These are phyloP conservation scores for Curvularia spicifera DNA, from an alignment of 2,329 filamentous ascomycete genomes.

Conservation along the genomic window DNA sequence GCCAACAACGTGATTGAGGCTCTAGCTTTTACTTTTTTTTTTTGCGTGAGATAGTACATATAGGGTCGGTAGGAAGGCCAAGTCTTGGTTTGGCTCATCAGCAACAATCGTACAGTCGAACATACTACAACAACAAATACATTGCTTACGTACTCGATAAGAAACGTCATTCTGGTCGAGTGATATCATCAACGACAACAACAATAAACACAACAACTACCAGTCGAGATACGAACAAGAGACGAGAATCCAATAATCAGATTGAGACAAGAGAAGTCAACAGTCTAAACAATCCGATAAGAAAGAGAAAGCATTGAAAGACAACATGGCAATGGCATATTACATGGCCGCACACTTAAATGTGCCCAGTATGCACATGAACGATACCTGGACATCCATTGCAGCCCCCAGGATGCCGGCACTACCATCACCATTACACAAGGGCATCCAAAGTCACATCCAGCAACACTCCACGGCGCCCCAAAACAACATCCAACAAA, in stretches of 20 bases:
- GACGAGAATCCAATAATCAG: neutral
- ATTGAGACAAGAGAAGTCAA: neutral
- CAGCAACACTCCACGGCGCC: too few species aligned
- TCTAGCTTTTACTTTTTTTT: slow-evolving; percentile 2
- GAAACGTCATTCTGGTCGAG: slow-evolving; percentile 2
- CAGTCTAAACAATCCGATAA: neutral
- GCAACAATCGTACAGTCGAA: slow-evolving; percentile 2
- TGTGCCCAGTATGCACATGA: slow-evolving; percentile 12
- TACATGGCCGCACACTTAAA: slow-evolving; percentile 33
- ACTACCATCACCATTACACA: neutral
- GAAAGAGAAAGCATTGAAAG: neutral
- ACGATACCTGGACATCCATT: neutral
- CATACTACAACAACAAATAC: neutral
- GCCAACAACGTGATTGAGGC: slow-evolving; percentile 25
- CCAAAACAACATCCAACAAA: neutral
- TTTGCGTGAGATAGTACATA: slow-evolving; percentile 2
- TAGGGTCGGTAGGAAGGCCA: slow-evolving; percentile 1
- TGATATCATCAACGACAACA: slow-evolving; percentile 2
- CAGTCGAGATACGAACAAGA: neutral
- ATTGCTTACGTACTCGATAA: slow-evolving; percentile 1
- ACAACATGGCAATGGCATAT: slow-evolving; percentile 24
- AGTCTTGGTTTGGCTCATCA: neutral
- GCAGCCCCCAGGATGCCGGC: neutral
- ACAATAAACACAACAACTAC: neutral
- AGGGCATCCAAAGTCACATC: neutral